Base-by-base conservation (phyloP, 2,329 filamentous ascomycete genomes). In the Akanthomyces muscarius region DNA sequence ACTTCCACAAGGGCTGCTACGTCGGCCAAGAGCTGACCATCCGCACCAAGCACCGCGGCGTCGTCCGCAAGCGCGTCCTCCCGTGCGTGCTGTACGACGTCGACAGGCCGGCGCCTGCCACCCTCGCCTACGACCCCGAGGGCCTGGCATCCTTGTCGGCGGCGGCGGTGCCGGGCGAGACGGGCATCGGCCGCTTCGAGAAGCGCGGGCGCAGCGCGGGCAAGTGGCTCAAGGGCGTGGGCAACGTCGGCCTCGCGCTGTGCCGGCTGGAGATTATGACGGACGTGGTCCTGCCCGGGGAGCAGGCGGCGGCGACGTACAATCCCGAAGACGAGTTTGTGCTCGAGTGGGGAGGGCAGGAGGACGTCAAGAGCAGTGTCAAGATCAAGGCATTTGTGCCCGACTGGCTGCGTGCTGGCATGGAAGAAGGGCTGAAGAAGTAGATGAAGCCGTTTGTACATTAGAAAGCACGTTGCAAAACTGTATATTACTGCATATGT, bases 1-100 rank as follows among this genome's bases (percentile, higher is more conserved):
- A 97, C 76, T 99, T 95, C 78, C 87, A 87, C 72, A 99, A 99
- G 78, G 95, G 95, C 8, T 99, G 95, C 77, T 99, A 99, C 75
- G 86, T 98, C 8, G 95, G 95, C 0, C 95, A 99, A 77, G 95
- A 99, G 75, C 83, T 99, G 66, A 98, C 95, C 1, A 97, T 98
- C 67, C 89, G 95, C 48, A 99, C 95, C 1, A 89, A 93, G 73
- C 95, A 99, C 76, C 93, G 90, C 14, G 95, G 95, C 25, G 91
- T 99, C 18, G 91, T 99, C 47, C 84, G 95, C 65, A 97, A 97
- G 81, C 84, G 95, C 56, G 86, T 98, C 56, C 75, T 99, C 59
- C 95, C 95, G 0, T 87, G 94, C 41, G 77, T 89, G 67, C 71
- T 97, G 18, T 95, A 94, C 73, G 78, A 77, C 7, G 74, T 73